Conservation (phyloP, 129 eudicot species). For the Tagetes patula region DNA sequence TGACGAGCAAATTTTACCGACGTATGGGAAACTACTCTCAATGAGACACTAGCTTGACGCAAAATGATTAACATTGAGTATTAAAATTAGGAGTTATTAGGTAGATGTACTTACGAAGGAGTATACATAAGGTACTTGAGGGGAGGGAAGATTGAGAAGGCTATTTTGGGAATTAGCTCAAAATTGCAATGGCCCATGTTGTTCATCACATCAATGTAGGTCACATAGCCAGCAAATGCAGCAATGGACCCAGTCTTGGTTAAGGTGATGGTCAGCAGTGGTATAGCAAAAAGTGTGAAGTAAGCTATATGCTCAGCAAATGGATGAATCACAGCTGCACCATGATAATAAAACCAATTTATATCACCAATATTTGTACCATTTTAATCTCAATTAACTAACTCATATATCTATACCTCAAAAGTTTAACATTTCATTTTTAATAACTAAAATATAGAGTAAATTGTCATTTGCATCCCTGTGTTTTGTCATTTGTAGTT, state of each 20-base stretch:
- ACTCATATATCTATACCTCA: not conserved
- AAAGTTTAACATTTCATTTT: no score
- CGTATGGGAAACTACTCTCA: no score
- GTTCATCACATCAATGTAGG: slow-evolving; percentile 65
- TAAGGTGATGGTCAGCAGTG: slow-evolving; percentile 34
- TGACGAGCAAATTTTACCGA: no score
- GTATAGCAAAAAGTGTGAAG: slow-evolving; percentile 44
- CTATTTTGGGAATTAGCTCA: slow-evolving; percentile 53
- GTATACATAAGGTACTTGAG: slow-evolving; percentile 67
- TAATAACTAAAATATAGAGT: no score
- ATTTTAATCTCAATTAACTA: not conserved
- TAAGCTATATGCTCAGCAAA: slow-evolving; percentile 62
- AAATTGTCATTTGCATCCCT: no score
- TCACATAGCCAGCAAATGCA: slow-evolving; percentile 38
- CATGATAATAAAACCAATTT: slow-evolving; percentile 10
- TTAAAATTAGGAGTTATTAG: not conserved
- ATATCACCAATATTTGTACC: not conserved
- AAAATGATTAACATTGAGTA: no score
- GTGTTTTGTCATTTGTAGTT: no score
- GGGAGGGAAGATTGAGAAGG: slow-evolving; percentile 51
- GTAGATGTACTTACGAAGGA: slow-evolving; percentile 52
- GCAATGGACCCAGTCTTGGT: slow-evolving; percentile 38
- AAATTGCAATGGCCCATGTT: slow-evolving; percentile 73
- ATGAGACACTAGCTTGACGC: no score
- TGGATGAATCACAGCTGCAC: slow-evolving; percentile 72